Conservation (phyloP, 495 filamentous ascomycete species). For the Aspergillus panamensis region DNA sequence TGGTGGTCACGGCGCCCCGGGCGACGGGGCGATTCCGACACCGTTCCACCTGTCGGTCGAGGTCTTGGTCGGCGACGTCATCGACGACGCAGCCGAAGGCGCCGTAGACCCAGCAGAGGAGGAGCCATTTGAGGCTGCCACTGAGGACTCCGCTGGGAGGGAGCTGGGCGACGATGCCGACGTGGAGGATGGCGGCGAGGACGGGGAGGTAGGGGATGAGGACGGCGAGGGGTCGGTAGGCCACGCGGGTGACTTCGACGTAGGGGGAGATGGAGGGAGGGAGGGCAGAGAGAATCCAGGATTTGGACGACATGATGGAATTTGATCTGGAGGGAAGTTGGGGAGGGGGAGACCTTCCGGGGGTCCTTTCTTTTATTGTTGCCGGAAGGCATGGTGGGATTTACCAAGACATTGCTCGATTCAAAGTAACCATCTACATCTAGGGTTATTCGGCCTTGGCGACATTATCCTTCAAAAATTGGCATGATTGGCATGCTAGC, state of each 20-base stretch:
- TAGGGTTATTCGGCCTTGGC: too few species aligned
- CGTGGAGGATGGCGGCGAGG: conserved; percentile 3
- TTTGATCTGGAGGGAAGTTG: neutral
- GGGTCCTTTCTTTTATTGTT: too few species aligned
- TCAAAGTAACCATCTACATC: too few species aligned
- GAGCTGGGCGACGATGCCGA: neutral
- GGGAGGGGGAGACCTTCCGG: neutral
- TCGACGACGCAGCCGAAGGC: conserved; percentile 13
- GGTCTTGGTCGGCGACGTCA: conserved; percentile 9
- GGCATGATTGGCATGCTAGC: too few species aligned
- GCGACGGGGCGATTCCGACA: conserved; percentile 5
- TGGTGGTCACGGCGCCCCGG: conserved; percentile 4
- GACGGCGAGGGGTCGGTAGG: conserved; percentile 4
- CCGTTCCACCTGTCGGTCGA: conserved; percentile 7
- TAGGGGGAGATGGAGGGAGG: neutral
- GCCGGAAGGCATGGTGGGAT: too few species aligned
- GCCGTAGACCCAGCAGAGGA: conserved; percentile 3
- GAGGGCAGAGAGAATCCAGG: conserved; percentile 4
- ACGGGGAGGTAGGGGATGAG: conserved; percentile 11
- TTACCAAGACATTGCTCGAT: too few species aligned
- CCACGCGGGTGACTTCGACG: conserved; percentile 7
- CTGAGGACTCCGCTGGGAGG: neutral
- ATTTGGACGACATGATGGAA: neutral
- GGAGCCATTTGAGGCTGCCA: conserved; percentile 8
- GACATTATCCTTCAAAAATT: too few species aligned